Conservation (phyloP, 768 basidiomycete species). For the Podaxis rugospora region DNA sequence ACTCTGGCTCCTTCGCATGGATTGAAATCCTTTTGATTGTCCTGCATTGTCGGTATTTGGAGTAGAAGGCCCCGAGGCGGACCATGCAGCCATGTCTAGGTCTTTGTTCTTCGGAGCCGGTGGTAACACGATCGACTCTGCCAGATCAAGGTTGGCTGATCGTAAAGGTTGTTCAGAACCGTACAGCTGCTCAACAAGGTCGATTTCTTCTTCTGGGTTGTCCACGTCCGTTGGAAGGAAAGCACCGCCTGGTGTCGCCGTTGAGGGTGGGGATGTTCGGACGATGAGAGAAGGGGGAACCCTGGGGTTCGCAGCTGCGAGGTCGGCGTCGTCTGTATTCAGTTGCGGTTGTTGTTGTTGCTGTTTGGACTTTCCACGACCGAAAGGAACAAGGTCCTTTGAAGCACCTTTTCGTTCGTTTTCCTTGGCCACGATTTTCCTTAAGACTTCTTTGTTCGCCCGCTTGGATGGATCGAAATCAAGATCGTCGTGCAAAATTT, state of each 20-base stretch:
- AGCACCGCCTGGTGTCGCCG: conserved; percentile 18
- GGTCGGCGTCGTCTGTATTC: conserved; percentile 25
- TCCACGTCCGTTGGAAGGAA: conserved; percentile 32
- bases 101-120: conserved; percentile 84
- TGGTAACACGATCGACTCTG: conserved; percentile 81
- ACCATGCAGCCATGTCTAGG: conserved; percentile 78
- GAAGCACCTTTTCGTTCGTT: conserved; percentile 54
- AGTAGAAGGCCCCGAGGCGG: conserved; percentile 44
- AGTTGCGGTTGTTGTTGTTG: conserved; percentile 19
- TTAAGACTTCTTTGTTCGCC: conserved; percentile 81
- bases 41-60: conserved; percentile 18
- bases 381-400: conserved; percentile 47
- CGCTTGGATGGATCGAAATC: conserved; percentile 87
- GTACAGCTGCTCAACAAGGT: conserved; percentile 94
- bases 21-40: not conserved
- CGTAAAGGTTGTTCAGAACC: conserved; percentile 73
- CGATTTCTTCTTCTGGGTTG: conserved; percentile 71
- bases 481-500: conserved; percentile 85
- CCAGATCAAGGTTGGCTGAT: conserved; percentile 68
- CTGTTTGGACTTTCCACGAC: conserved; percentile 18
- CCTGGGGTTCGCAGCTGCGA: not conserved
- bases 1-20: not conserved
- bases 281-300: not conserved
- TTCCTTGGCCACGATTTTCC: conserved; percentile 69
- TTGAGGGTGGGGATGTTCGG: conserved; percentile 8